Conservation (phyloP, 169 alveolate genomes). For the Cryptosporidium parvum region DNA sequence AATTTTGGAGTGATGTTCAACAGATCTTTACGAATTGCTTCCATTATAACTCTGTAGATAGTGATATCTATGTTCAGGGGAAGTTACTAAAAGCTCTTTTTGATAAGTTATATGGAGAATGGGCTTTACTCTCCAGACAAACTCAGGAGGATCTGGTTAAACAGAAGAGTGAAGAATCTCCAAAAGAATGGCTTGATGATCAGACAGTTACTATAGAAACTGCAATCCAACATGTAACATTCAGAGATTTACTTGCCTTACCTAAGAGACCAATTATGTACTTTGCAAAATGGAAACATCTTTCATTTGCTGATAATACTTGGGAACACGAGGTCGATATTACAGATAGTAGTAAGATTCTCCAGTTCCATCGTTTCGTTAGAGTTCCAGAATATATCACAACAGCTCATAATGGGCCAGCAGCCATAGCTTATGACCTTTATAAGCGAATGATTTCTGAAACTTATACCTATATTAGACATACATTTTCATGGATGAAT, state of each 20-base stretch:
- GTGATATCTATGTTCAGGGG: conserved; percentile 75
- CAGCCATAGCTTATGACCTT: conserved; percentile 61
- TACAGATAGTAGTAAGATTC: conserved; percentile 56
- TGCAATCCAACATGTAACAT: conserved; percentile 68
- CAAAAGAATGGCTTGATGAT: conserved; percentile 72
- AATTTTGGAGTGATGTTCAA: conserved; percentile 77
- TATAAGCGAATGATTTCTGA: conserved; percentile 71
- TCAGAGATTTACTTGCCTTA: conserved; percentile 55
- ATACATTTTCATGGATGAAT: conserved; percentile 75
- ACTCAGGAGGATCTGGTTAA: conserved; percentile 77
- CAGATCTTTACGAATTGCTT: conserved; percentile 75
- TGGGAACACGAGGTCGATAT: conserved; percentile 76
- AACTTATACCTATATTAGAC: conserved; percentile 68
- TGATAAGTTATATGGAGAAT: conserved; percentile 76
- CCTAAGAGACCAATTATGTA: conserved; percentile 71
- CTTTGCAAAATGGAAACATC: conserved; percentile 72
- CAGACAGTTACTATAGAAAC: conserved; percentile 67
- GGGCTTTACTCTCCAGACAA: conserved; percentile 77
- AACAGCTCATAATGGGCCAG: conserved; percentile 73
- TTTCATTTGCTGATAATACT: conserved; percentile 61
- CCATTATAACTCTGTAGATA: conserved; percentile 73
- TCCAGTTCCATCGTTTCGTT: conserved; percentile 65
- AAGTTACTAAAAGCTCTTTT: conserved; percentile 74
- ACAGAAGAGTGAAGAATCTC: conserved; percentile 67
- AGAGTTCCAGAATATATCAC: conserved; percentile 71